Conservation (phyloP, 495 filamentous ascomycete genomes). For the Penicillium argentinense region DNA sequence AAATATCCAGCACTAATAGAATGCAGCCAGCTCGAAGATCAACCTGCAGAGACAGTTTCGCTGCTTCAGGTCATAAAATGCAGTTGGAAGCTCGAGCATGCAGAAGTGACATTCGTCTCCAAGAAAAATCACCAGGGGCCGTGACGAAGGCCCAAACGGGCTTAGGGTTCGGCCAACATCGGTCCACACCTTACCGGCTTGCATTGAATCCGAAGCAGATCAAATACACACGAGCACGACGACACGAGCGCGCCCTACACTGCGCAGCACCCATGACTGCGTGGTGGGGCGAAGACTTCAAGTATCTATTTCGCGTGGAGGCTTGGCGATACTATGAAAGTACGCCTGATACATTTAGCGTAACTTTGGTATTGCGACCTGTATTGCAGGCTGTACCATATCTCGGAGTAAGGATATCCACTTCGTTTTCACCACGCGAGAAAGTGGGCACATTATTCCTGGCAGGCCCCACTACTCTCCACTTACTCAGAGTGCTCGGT, state of each 20-base stretch:
- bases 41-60: no score
- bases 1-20: no score
- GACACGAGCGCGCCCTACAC: background rate
- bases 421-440: background rate
- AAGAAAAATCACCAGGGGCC: slow-evolving; percentile 1
- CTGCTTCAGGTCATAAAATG: background rate
- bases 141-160: background rate
- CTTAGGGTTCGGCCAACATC: slow-evolving; percentile 9
- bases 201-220: background rate
- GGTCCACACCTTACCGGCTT: slow-evolving; percentile 6
- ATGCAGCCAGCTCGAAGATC: no score
- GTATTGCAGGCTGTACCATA: no score
- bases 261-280: background rate
- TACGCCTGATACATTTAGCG: no score
- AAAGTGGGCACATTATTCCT: background rate
- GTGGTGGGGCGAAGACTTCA: background rate
- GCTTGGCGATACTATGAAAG: no score
- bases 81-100: background rate
- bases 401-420: background rate
- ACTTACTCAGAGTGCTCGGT: background rate
- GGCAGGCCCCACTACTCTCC: background rate
- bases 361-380: no score
- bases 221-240: background rate
- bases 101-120: background rate
- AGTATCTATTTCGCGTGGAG: no score